Conservation (phyloP, 2,329 filamentous ascomycete genomes). For the Trichoderma sp. region DNA sequence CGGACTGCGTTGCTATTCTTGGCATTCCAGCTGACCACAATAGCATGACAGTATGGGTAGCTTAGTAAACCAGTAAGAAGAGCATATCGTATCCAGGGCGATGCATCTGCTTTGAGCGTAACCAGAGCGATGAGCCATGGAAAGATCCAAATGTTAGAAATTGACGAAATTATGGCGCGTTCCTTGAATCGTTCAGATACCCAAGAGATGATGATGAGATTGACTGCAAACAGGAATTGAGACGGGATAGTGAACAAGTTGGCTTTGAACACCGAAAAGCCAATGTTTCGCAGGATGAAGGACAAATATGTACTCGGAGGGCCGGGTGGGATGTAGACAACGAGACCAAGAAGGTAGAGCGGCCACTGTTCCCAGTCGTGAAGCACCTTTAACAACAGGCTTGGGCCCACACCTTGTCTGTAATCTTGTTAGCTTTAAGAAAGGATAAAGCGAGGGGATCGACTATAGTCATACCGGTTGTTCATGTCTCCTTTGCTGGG, state of each 20-base stretch:
- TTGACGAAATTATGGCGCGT: conserved; percentile 39
- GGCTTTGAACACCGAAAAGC: conserved; percentile 50
- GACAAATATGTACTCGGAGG: conserved; percentile 52
- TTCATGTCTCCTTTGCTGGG: conserved; percentile 53
- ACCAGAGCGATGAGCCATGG: conserved; percentile 50
- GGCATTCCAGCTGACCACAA: conserved; percentile 55
- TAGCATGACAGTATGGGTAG: conserved; percentile 44
- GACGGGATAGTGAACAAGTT: conserved; percentile 52
- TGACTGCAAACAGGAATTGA: conserved; percentile 38
- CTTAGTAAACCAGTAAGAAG: conserved; percentile 35
- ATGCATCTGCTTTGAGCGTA: conserved; percentile 35
- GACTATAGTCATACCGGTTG: conserved; percentile 40
- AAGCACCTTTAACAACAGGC: conserved; percentile 47
- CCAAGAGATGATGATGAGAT: conserved; percentile 45
- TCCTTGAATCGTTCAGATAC: conserved; percentile 43
- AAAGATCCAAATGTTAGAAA: conserved; percentile 52
- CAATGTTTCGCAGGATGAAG: conserved; percentile 48
- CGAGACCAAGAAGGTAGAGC: conserved; percentile 49
- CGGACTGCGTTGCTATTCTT: conserved; percentile 58
- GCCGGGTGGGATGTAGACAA: conserved; percentile 45
- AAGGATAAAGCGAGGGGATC: fast-evolving
- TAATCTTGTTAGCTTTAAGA: neutral
- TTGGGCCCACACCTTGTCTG: conserved; percentile 47
- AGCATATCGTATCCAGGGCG: conserved; percentile 43
- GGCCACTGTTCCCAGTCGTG: conserved; percentile 56